These are phyloP conservation scores for Prinsepia uniflora DNA, from an alignment of 306 rosid genomes.

Conservation along the genomic window DNA sequence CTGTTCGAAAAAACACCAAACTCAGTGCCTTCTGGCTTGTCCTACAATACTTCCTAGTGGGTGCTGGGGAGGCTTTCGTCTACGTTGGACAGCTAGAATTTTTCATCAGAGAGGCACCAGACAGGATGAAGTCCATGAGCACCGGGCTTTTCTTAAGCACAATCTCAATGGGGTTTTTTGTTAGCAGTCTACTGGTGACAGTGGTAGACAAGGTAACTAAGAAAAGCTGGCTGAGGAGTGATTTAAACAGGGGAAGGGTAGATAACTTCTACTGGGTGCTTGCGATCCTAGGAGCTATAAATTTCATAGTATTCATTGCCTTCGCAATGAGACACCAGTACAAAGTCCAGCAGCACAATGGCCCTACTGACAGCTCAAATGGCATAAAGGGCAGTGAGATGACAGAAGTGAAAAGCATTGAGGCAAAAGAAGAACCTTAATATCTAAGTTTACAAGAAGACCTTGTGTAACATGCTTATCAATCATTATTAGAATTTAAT, in stretches of 20 bases:
- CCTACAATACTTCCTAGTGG: constrained; percentile 85
- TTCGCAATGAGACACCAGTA: constrained; percentile 74
- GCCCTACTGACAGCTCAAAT: constrained; percentile 30
- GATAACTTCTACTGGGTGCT: constrained; percentile 76
- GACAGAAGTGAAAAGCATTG: constrained; percentile 26
- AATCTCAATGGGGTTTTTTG: constrained; percentile 86
- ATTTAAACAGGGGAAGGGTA: constrained; percentile 55
- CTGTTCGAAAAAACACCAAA: constrained; percentile 20
- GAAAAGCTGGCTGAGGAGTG: constrained; percentile 68
- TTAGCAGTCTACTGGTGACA: constrained; percentile 73
- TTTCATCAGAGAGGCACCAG: constrained; percentile 95
- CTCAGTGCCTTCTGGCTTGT: constrained; percentile 91
- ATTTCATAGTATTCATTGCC: constrained; percentile 55
- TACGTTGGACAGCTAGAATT: constrained; percentile 97
- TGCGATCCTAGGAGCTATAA: constrained; percentile 58
- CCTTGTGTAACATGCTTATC: constrained; percentile 11
- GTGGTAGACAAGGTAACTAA: constrained; percentile 64
- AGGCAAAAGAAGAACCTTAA: constrained; percentile 53
- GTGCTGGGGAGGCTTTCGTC: constrained; percentile 89
- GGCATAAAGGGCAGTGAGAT: constrained; percentile 33
- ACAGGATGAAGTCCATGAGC: constrained; percentile 95
- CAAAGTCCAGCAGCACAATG: constrained; percentile 40
- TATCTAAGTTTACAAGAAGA: constrained; percentile 3
- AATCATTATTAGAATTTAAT: constrained; percentile 15
- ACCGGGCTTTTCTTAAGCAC: constrained; percentile 82